Conservation (phyloP, 768 basidiomycete genomes). For the Hirschioporus abietinus region DNA sequence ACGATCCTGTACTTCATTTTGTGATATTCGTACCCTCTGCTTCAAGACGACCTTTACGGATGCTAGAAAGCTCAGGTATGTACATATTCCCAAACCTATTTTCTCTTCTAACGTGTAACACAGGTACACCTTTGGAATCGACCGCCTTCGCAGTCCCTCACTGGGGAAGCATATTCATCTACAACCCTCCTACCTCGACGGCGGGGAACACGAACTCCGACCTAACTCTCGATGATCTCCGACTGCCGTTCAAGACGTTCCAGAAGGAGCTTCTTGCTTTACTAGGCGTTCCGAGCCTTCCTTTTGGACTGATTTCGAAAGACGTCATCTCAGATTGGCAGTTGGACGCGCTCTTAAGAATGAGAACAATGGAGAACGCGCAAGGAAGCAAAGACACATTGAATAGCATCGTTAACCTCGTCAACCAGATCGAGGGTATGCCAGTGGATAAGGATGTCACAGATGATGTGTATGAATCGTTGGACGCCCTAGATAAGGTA, state of each 20-base stretch:
- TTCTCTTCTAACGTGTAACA: neutral
- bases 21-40: constrained; percentile 80
- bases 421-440: constrained; percentile 87
- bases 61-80: constrained; percentile 48
- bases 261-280: constrained; percentile 67
- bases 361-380: constrained; percentile 64
- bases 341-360: constrained; percentile 69
- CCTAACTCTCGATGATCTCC: constrained; percentile 40
- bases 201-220: constrained; percentile 19
- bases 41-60: constrained; percentile 60
- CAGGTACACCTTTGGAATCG: constrained; percentile 45
- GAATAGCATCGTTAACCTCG: constrained; percentile 75
- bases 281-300: constrained; percentile 72
- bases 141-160: constrained; percentile 87
- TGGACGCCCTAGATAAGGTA: constrained; percentile 73
- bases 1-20: constrained; percentile 92
- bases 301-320: constrained; percentile 35
- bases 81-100: neutral
- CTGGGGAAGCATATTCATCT: constrained; percentile 85
- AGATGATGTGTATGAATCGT: constrained; percentile 62
- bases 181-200: constrained; percentile 43
- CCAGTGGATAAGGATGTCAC: constrained; percentile 77
- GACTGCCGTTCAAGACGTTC: constrained; percentile 57
- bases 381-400: constrained; percentile 68
- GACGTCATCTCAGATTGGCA: constrained; percentile 49